A percentile compares a stretch with the other conserved stretches of the same genome.
Evolutionary conservation across 2,329 filamentous ascomycete species (phyloP).

Genomic region (Penicillium carneum): DNA sequence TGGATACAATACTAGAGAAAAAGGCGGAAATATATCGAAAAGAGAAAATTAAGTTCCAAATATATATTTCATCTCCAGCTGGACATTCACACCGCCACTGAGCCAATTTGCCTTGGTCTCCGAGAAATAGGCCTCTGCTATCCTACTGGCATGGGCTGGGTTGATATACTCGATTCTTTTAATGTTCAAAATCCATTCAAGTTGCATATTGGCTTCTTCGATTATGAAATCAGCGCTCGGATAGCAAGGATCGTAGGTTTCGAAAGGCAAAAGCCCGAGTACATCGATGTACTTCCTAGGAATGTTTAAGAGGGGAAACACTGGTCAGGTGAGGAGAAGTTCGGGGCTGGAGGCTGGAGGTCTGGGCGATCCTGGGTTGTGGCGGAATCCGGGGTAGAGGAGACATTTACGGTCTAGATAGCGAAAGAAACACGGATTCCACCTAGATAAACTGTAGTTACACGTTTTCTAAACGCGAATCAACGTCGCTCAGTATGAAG

Average conservation of each 20-base stretch:
- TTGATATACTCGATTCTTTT: background rate
- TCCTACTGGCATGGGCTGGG: background rate
- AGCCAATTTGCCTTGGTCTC: too few species aligned
- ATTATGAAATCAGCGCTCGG: background rate
- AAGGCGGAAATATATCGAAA: background rate
- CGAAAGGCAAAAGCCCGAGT: background rate
- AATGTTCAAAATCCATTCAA: background rate
- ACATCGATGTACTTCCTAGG: background rate
- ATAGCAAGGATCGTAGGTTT: background rate
- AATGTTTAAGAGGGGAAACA: conserved; percentile 7
- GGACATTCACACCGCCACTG: too few species aligned
- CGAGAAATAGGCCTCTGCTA: too few species aligned
- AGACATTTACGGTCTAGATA: background rate
- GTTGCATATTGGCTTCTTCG: background rate
- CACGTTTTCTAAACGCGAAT: background rate
- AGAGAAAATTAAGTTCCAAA: background rate
- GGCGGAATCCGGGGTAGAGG: conserved; percentile 7
- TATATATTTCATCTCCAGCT: too few species aligned
- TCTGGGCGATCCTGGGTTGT: conserved; percentile 11
- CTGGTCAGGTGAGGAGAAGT: conserved; percentile 21
- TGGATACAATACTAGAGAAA: background rate
- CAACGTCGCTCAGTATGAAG: conserved; percentile 15
- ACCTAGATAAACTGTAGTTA: background rate
- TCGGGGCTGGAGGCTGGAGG: conserved; percentile 5
- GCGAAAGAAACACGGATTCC: background rate